phyloP scores from a whole-genome alignment of 495 filamentous ascomycete genomes.

The Cercophora newfieldiana region DNA sequence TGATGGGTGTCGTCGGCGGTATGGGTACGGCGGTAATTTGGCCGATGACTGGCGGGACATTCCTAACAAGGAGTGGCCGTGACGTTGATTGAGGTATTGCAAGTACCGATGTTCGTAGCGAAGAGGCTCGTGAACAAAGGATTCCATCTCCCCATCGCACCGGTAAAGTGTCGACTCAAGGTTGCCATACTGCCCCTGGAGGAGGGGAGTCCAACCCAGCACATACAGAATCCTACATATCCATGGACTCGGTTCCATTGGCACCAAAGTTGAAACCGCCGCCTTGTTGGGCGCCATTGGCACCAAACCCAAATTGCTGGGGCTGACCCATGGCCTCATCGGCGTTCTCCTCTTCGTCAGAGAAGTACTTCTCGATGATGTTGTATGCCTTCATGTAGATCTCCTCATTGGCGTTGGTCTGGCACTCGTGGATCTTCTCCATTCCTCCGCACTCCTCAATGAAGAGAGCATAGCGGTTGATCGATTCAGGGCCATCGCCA shows the following conservation, averaged over 20 bases:
- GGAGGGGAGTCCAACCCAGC: too few relatives aligned
- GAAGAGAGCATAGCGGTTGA: conserved; percentile 97
- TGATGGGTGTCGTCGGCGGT: background rate
- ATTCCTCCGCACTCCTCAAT: conserved; percentile 99
- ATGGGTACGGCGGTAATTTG: background rate
- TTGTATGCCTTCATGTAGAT: conserved; percentile 99
- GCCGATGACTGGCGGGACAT: background rate
- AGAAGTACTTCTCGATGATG: conserved; percentile 99
- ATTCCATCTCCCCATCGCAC: too few relatives aligned
- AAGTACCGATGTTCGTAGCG: background rate
- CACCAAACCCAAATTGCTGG: conserved; percentile 79
- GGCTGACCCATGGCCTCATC: conserved; percentile 60
- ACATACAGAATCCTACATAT: conserved; percentile 71
- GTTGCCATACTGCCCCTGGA: background rate
- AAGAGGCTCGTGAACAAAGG: background rate
- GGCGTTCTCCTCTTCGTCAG: conserved; percentile 89
- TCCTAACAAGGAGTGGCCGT: background rate
- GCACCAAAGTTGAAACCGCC: conserved; percentile 87
- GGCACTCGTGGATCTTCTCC: conserved; percentile 99
- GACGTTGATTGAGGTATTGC: background rate
- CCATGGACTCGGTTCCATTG: conserved; percentile 92
- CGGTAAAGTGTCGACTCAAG: too few relatives aligned
- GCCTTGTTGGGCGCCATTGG: conserved; percentile 68
- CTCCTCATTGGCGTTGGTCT: conserved; percentile 99
- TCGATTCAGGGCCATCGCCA: conserved; percentile 67